Evolutionary conservation across 495 filamentous ascomycete species (phyloP).

Genomic region (Podospora sp.): DNA sequence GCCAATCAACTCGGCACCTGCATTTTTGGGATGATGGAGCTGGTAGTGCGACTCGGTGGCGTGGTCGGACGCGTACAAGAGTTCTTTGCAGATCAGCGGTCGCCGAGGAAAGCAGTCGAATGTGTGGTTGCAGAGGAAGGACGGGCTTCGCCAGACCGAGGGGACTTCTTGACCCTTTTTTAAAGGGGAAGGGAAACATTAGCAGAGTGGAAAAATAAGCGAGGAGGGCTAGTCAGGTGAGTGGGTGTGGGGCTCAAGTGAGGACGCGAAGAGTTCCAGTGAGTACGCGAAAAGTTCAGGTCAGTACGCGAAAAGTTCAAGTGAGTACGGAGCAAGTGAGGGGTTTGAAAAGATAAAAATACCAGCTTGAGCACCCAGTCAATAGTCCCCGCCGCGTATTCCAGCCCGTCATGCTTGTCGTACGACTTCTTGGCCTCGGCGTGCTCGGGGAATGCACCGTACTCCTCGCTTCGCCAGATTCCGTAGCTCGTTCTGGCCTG

Average conservation of each 20-base stretch:
- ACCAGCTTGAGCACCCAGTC: constrained; percentile 27
- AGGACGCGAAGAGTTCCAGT: no score
- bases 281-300: no score
- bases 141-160: constrained; percentile 12
- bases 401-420: constrained; percentile 16
- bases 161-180: constrained; percentile 14
- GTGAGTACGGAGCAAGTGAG: not conserved
- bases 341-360: constrained; percentile 4
- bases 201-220: not conserved
- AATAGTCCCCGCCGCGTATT: constrained; percentile 24
- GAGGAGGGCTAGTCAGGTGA: no score
- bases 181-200: not conserved
- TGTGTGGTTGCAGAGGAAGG: constrained; percentile 21
- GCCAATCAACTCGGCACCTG: constrained; percentile 18
- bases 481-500: constrained; percentile 35
- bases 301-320: no score
- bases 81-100: constrained; percentile 22
- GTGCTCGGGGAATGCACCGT: constrained; percentile 25
- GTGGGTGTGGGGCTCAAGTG: no score
- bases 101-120: constrained; percentile 15
- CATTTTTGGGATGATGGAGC: constrained; percentile 21
- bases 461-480: constrained; percentile 29
- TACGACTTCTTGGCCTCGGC: constrained; percentile 11
- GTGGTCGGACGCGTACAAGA: constrained; percentile 27
- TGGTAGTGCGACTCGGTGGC: constrained; percentile 24